Conservation (phyloP, 257 asterid species). For the Plectranthus barbatus region DNA sequence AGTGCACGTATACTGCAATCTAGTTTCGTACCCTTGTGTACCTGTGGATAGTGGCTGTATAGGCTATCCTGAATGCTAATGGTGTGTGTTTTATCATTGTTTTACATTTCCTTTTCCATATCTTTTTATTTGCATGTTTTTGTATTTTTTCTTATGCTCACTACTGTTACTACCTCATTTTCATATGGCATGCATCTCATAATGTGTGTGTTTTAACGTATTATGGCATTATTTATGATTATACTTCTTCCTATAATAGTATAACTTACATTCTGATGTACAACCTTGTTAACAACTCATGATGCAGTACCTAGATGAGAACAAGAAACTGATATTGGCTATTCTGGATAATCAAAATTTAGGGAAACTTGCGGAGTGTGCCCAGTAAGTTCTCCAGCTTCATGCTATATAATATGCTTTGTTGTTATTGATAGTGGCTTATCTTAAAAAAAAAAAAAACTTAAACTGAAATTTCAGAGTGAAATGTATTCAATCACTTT, state of each 20-base stretch:
- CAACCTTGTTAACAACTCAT: constrained; percentile 7
- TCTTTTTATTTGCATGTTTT: not conserved
- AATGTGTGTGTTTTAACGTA: not conserved
- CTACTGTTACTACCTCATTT: not conserved
- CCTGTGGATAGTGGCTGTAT: not conserved
- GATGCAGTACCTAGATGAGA: constrained; percentile 90
- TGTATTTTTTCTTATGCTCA: not conserved
- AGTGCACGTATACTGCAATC: not conserved
- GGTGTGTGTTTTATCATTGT: not conserved
- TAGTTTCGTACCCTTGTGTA: not conserved
- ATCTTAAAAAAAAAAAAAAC: not conserved
- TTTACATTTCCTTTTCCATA: not conserved
- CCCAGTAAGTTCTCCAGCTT: constrained; percentile 56
- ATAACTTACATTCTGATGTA: not conserved
- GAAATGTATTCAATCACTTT: not conserved
- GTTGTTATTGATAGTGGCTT: not conserved
- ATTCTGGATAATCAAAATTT: constrained; percentile 90
- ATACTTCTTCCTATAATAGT: too few relatives aligned
- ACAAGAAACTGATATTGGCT: constrained; percentile 87
- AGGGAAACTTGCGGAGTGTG: constrained; percentile 94
- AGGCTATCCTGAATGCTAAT: not conserved
- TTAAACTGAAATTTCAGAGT: not conserved
- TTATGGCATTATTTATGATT: not conserved
- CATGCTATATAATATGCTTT: not conserved
- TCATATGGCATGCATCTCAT: not conserved